Evolutionary conservation across 306 rosid genomes (phyloP), one percentile per base, ranked within the genome.

Genomic region (Psophocarpus tetragonolobus): DNA sequence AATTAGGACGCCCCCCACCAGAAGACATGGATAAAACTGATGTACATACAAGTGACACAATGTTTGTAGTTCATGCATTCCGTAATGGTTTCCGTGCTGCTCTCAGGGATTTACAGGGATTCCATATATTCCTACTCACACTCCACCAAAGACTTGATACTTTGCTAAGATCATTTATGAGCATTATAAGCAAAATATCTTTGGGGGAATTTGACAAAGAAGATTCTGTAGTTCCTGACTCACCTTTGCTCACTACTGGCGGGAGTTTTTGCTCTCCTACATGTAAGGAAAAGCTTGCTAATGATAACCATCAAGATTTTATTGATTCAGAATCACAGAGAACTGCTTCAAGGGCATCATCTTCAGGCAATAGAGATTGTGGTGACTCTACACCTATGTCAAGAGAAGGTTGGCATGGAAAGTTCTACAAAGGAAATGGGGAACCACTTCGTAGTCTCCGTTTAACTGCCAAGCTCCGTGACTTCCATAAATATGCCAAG

Each of bases 91-190:
- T 95, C 85, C 95, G 96, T 24, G 88, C 88, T 74, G 87, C 98
- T 81, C 92, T 95, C 35, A 89, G 96, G 84, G 98, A 95, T 45
- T 76, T 95, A 73, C 97, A 92, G 80, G 98, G 99, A 48, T 95
- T 92, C 79, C 97, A 95, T 47, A 91, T 92, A 78, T 92, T 95
- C 80, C 77, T 95, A 18, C 87, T 95, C 79, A 86, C 98, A 12
- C 99, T 95, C 73, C 96, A 95, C 75, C 97, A 92, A 83, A 92
- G 88, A 73, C 94, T 95, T 39, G 97, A 92, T 53, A 85, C 82
- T 80, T 90, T 91, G 83, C 81, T 91, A 26, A 90, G 96, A 54
- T 81, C 81, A 32, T 92, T 92, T 84, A 74, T 91, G 89, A 91
- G 75, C 79, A 91, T 95, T 71, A 77, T 91, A 67, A 89, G 85